Evolutionary conservation across 768 basidiomycete genomes (phyloP).

Genomic region (Xanthoconium purpureum): DNA sequence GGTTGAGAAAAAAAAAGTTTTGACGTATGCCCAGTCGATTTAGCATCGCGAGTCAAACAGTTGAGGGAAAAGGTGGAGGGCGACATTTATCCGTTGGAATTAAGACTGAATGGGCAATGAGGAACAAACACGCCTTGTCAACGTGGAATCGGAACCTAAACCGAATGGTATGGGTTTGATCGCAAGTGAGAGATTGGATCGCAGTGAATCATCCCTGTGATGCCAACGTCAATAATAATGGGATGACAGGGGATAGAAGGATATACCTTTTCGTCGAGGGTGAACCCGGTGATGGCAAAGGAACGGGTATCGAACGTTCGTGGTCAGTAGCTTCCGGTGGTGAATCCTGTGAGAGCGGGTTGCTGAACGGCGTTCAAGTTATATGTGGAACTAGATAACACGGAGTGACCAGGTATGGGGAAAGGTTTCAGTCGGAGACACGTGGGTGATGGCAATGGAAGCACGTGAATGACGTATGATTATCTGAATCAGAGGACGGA

Average conservation of each 20-base stretch:
- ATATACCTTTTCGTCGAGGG: background rate
- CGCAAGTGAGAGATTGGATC: slow-evolving; percentile 2
- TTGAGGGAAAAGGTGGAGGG: background rate
- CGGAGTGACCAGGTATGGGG: too few species aligned
- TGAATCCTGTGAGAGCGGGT: background rate
- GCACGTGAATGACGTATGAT: background rate
- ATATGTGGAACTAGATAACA: too few species aligned
- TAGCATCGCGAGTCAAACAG: background rate
- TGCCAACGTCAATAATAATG: background rate
- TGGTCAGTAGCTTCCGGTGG: background rate
- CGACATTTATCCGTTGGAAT: too few species aligned
- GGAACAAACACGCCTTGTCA: slow-evolving; percentile 8
- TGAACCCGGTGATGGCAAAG: background rate
- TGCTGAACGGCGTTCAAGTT: too few species aligned
- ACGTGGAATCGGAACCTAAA: slow-evolving; percentile 14
- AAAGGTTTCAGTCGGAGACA: background rate
- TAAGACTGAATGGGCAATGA: background rate
- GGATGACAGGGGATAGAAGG: background rate
- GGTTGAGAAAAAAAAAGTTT: background rate
- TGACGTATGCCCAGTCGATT: background rate
- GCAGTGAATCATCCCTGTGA: background rate
- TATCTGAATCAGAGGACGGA: slow-evolving; percentile 2
- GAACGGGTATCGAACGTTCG: background rate
- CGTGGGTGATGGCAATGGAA: background rate
- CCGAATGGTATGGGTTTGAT: background rate